phyloP scores from a whole-genome alignment of 345 rosid genomes.

The Kernera saxatilis region DNA sequence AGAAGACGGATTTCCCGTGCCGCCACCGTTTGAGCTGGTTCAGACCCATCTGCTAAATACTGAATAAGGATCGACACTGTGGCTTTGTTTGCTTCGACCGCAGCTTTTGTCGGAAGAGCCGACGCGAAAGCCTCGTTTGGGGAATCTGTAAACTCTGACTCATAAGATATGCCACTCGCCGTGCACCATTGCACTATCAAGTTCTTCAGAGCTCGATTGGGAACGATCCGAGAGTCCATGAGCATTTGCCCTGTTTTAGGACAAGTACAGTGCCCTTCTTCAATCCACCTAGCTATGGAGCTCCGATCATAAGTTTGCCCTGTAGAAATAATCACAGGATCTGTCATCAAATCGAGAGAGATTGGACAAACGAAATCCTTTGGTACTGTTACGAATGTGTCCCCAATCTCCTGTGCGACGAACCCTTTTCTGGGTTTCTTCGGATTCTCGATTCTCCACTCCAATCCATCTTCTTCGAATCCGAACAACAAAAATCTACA shows the following conservation, averaged over 20 bases:
- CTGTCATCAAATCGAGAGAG: slow-evolving; percentile 82
- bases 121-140: slow-evolving; percentile 49
- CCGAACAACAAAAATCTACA: slow-evolving; percentile 75
- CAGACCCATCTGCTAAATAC: slow-evolving; percentile 61
- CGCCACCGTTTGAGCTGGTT: slow-evolving; percentile 57
- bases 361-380: slow-evolving; percentile 89
- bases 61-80: slow-evolving; percentile 63
- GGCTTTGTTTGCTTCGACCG: slow-evolving; percentile 76
- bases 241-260: slow-evolving; percentile 88
- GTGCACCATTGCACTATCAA: slow-evolving; percentile 80
- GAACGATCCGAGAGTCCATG: slow-evolving; percentile 54
- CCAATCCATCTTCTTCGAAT: slow-evolving; percentile 55
- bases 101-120: slow-evolving; percentile 65
- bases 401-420: slow-evolving; percentile 65
- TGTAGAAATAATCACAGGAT: slow-evolving; percentile 83
- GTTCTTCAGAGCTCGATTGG: slow-evolving; percentile 81
- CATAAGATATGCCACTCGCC: slow-evolving; percentile 63
- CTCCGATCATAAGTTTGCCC: slow-evolving; percentile 92
- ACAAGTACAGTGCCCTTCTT: slow-evolving; percentile 82
- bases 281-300: slow-evolving; percentile 86
- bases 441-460: slow-evolving; percentile 35
- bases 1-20: slow-evolving; percentile 77
- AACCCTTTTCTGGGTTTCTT: slow-evolving; percentile 59
- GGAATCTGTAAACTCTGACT: slow-evolving; percentile 46
- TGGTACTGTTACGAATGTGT: slow-evolving; percentile 57